Conservation (phyloP, 2,329 filamentous ascomycete species). For the Cryphonectria parasitica region DNA sequence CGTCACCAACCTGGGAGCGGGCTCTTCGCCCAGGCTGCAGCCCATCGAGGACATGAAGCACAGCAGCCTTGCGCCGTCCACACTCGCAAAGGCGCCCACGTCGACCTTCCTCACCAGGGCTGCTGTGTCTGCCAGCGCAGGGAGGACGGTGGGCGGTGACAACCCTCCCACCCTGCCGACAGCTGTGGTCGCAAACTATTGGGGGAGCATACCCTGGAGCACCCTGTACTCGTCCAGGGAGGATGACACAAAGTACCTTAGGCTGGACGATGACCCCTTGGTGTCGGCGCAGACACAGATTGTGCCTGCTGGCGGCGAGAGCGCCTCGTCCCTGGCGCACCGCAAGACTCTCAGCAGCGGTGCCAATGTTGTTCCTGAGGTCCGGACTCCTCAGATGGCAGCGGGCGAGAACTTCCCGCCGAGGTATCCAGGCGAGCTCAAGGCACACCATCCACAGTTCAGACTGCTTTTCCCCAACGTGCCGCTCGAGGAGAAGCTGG, state of each 20-base stretch:
- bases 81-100: conserved; percentile 80
- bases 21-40: conserved; percentile 40
- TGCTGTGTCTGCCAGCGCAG: conserved; percentile 79
- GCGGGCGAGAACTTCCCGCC: conserved; percentile 64
- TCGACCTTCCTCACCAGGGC: conserved; percentile 85
- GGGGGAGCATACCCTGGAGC: conserved; percentile 84
- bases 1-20: conserved; percentile 36
- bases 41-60: conserved; percentile 50
- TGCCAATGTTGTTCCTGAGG: conserved; percentile 25
- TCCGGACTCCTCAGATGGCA: conserved; percentile 37
- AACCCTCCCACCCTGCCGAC: conserved; percentile 71
- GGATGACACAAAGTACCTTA: conserved; percentile 32
- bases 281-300: conserved; percentile 42
- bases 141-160: conserved; percentile 66
- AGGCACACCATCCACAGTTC: conserved; percentile 90
- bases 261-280: conserved; percentile 42
- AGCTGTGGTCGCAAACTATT: conserved; percentile 88
- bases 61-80: conserved; percentile 77
- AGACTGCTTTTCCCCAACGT: conserved; percentile 86
- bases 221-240: conserved; percentile 38
- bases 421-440: conserved; percentile 81
- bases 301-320: conserved; percentile 34
- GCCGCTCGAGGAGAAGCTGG: conserved; percentile 75
- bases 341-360: conserved; percentile 39
- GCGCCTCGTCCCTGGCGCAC: conserved; percentile 29